Evolutionary conservation across 225 moss, liverwort and hornwort species (phyloP).

Genomic region (Neckera pumila): DNA sequence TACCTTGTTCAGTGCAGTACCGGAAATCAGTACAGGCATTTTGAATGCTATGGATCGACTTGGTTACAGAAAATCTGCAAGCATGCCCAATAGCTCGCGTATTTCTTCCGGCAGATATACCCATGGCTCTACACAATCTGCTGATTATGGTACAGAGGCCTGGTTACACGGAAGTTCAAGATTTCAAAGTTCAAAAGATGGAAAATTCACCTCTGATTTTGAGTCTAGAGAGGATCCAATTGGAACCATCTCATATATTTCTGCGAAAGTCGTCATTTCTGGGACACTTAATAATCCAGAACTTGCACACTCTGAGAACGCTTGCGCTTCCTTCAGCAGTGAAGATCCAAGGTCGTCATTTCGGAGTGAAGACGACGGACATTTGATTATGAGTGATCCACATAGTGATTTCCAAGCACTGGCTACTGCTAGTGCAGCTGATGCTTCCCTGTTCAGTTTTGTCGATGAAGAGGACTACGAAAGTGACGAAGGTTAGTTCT

Average conservation of each 20-base stretch:
- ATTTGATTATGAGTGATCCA: neutral
- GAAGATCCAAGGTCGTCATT: neutral
- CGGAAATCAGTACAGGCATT: constrained; percentile 29
- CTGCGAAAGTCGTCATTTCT: neutral
- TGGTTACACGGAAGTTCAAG: neutral
- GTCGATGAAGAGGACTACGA: constrained; percentile 84
- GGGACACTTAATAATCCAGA: neutral
- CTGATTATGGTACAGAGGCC: neutral
- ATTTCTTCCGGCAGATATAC: neutral
- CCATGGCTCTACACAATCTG: neutral
- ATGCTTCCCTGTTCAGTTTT: constrained; percentile 84
- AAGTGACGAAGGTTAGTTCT: constrained; percentile 31
- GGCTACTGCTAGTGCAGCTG: constrained; percentile 81
- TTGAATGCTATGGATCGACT: constrained; percentile 32
- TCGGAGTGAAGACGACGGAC: constrained; percentile 7
- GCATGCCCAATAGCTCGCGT: constrained; percentile 20
- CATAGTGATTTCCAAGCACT: constrained; percentile 78
- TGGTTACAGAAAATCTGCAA: neutral
- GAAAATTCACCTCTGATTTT: neutral
- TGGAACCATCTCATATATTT: neutral
- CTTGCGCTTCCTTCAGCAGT: neutral
- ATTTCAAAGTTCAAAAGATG: neutral
- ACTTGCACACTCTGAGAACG: neutral
- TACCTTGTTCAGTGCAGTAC: constrained; percentile 16
- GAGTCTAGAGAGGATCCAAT: neutral